Percentiles rank a stretch among this genome's conserved stretches.
These are phyloP conservation scores for Candida methanosorbosa DNA, from an alignment of 805 yeast genomes.

Conservation along the genomic window DNA sequence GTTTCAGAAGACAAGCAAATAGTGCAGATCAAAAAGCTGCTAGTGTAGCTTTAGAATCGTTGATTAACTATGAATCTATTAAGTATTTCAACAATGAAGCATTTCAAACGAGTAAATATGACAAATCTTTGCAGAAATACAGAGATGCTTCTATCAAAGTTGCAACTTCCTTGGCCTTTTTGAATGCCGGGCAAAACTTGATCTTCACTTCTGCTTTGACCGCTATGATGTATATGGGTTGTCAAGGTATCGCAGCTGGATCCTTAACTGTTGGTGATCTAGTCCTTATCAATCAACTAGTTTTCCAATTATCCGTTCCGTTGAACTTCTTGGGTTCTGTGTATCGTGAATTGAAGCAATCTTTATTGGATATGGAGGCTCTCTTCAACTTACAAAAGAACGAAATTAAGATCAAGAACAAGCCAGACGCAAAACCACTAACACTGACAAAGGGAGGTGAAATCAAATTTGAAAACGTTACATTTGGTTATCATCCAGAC, in stretches of 20 bases:
- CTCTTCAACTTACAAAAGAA: constrained; percentile 78
- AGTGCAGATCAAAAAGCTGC: constrained; percentile 95
- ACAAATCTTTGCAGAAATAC: constrained; percentile 61
- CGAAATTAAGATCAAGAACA: constrained; percentile 55
- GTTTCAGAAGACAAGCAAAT: constrained; percentile 82
- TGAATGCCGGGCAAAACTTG: constrained; percentile 72
- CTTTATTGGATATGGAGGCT: constrained; percentile 92
- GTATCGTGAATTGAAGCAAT: constrained; percentile 88
- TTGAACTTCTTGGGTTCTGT: constrained; percentile 92
- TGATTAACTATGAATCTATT: constrained; percentile 91
- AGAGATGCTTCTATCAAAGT: constrained; percentile 70
- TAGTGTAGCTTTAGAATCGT: constrained; percentile 84
- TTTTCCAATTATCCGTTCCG: constrained; percentile 93
- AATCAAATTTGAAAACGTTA: constrained; percentile 80
- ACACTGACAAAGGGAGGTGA: constrained; percentile 56
- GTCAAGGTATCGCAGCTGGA: constrained; percentile 83
- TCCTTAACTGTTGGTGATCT: constrained; percentile 86
- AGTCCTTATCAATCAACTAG: constrained; percentile 90
- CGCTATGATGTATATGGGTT: constrained; percentile 97
- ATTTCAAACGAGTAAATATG: constrained; percentile 73
- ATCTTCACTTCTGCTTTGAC: constrained; percentile 87
- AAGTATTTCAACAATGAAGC: constrained; percentile 89
- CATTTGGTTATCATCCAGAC: constrained; percentile 86
- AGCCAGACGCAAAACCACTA: constrained; percentile 55
- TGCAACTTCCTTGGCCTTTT: constrained; percentile 74